Percentiles rank a stretch among this genome's conserved stretches.
Evolutionary conservation across 768 basidiomycete species (phyloP).

Genomic region (Phanerodontia chrysosporium): DNA sequence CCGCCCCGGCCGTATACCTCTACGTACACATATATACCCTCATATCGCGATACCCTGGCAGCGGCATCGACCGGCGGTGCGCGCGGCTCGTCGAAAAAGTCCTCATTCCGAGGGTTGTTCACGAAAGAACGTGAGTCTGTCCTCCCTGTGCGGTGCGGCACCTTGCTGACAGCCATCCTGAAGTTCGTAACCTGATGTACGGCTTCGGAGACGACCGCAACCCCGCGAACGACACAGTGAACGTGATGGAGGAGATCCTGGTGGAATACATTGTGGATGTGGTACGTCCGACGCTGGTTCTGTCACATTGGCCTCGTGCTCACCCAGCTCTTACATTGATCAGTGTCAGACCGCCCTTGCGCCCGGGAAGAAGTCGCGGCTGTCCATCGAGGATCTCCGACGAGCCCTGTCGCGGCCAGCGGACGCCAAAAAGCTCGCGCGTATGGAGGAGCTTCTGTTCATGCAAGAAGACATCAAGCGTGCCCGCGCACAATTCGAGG

Average conservation of each 20-base stretch:
- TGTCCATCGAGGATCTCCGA: constrained; percentile 83
- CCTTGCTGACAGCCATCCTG: constrained; percentile 5
- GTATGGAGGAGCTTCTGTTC: constrained; percentile 88
- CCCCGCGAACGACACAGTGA: constrained; percentile 82
- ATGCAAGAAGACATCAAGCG: constrained; percentile 95
- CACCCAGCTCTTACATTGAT: not conserved
- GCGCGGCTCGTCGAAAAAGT: constrained; percentile 56
- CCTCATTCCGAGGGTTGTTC: constrained; percentile 71
- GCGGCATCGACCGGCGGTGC: constrained; percentile 36
- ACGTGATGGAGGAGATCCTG: constrained; percentile 91
- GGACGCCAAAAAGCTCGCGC: constrained; percentile 89
- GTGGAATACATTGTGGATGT: constrained; percentile 89
- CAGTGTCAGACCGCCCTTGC: constrained; percentile 76
- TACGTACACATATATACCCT: constrained; percentile 53
- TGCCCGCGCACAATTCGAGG: constrained; percentile 75
- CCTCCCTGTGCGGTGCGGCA: not conserved
- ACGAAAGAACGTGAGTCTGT: constrained; percentile 69
- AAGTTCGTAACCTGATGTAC: constrained; percentile 86
- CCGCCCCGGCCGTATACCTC: constrained; percentile 26
- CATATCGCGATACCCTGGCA: constrained; percentile 46
- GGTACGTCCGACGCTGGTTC: constrained; percentile 44
- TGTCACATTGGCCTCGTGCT: not conserved
- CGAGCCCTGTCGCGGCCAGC: constrained; percentile 76
- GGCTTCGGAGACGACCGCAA: constrained; percentile 91
- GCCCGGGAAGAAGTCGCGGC: constrained; percentile 63